Evolutionary conservation across 75 land plant species (phyloP).

Genomic region (Pinus taeda): DNA sequence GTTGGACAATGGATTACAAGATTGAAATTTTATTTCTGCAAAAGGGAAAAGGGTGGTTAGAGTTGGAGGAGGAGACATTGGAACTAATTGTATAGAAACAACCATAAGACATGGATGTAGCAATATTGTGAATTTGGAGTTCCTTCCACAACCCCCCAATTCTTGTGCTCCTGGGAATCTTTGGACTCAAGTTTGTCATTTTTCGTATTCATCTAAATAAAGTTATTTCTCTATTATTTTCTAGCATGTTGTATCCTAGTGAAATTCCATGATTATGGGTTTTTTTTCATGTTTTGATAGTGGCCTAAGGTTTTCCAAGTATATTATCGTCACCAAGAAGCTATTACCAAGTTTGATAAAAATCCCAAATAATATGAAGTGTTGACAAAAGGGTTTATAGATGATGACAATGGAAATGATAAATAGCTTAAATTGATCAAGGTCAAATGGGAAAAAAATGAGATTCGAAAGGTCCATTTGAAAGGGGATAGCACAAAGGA

Average conservation of each 20-base stretch:
- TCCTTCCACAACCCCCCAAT: conserved; percentile 82
- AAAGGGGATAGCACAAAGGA: conserved; percentile 81
- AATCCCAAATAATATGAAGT: conserved; percentile 90
- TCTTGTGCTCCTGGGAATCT: conserved; percentile 87
- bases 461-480: conserved; percentile 9
- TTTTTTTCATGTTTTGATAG: conserved; percentile 30
- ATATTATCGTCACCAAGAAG: conserved; percentile 97
- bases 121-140: conserved; percentile 78
- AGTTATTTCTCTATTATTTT: background rate
- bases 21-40: conserved; percentile 92
- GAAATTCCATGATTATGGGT: background rate
- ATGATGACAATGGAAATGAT: too few species aligned
- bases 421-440: too few species aligned
- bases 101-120: conserved; percentile 87
- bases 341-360: conserved; percentile 79
- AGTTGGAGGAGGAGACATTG: conserved; percentile 99
- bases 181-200: conserved; percentile 85
- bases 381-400: conserved; percentile 15
- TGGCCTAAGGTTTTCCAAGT: conserved; percentile 94
- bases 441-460: too few species aligned
- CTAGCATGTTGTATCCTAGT: background rate
- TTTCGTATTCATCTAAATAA: background rate
- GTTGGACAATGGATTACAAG: conserved; percentile 79
- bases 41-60: conserved; percentile 93
- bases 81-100: conserved; percentile 94